phyloP scores from a whole-genome alignment of 2,329 filamentous ascomycete species.

The Chaetomiaceae sp. region DNA sequence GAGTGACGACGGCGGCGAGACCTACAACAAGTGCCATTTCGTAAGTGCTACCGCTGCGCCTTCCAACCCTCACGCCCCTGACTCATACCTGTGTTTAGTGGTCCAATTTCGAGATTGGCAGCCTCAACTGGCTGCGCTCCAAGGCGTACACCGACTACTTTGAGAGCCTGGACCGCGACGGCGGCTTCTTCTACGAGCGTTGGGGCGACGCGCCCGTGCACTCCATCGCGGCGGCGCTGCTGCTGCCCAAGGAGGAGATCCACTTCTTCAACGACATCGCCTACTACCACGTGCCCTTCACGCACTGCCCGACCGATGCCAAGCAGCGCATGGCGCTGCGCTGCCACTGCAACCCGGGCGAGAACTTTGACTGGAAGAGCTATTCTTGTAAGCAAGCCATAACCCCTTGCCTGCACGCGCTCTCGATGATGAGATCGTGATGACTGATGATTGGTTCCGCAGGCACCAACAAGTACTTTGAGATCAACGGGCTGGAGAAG shows the following conservation, averaged over 20 bases:
- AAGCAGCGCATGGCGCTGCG: conserved; percentile 75
- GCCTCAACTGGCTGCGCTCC: conserved; percentile 86
- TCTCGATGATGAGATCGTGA: not conserved
- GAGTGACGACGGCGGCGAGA: conserved; percentile 84
- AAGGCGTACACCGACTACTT: conserved; percentile 89
- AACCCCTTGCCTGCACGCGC: not conserved
- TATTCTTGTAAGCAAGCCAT: conserved; percentile 74
- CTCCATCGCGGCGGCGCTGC: conserved; percentile 84
- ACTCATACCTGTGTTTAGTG: conserved; percentile 50
- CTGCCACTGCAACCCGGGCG: conserved; percentile 89
- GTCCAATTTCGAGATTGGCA: conserved; percentile 98
- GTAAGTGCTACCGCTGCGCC: conserved; percentile 58
- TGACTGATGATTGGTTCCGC: not conserved
- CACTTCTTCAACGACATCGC: conserved; percentile 99
- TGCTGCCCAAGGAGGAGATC: conserved; percentile 87
- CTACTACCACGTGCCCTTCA: conserved; percentile 97
- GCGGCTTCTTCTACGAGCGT: conserved; percentile 97
- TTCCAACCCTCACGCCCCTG: not conserved
- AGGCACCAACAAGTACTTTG: conserved; percentile 84
- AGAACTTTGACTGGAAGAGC: conserved; percentile 99
- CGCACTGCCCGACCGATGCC: conserved; percentile 91
- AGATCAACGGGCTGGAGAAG: conserved; percentile 73
- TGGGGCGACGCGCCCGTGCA: conserved; percentile 98
- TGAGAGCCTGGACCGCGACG: conserved; percentile 76
- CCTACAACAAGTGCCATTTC: conserved; percentile 97